Percentiles rank a stretch among this genome's conserved stretches.
These are phyloP conservation scores for Colletotrichum falcatum DNA, from an alignment of 2,329 filamentous ascomycete genomes.

Conservation along the genomic window DNA sequence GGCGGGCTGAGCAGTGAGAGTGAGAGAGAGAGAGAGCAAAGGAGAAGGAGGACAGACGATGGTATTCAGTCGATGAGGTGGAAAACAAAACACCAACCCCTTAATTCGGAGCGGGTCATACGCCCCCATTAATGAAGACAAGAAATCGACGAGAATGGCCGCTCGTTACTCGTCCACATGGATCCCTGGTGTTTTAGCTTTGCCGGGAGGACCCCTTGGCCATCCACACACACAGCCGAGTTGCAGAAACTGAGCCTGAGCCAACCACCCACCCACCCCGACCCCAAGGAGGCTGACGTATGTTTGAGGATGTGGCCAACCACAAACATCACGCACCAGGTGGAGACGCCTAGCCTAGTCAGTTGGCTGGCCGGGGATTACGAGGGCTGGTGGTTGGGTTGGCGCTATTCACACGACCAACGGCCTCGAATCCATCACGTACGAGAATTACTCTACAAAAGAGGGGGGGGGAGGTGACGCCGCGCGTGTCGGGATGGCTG, in stretches of 20 bases:
- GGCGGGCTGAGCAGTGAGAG: too few species aligned
- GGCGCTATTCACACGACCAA: too few species aligned
- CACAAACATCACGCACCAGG: constrained; percentile 16
- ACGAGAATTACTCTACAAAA: background rate
- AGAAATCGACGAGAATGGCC: constrained; percentile 10
- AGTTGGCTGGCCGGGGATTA: constrained; percentile 6
- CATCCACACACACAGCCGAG: background rate
- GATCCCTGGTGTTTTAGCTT: constrained; percentile 35
- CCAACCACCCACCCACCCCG: background rate
- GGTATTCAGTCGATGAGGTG: constrained; percentile 7
- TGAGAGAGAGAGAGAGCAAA: background rate
- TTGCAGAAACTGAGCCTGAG: background rate
- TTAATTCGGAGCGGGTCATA: constrained; percentile 31
- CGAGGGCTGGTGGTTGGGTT: background rate
- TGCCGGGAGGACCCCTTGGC: constrained; percentile 12
- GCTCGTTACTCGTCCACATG: background rate
- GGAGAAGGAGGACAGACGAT: constrained; percentile 6
- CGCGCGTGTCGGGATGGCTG: constrained; percentile 33
- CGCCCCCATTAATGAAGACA: constrained; percentile 33
- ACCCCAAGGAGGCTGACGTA: constrained; percentile 38
- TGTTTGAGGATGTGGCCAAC: constrained; percentile 34
- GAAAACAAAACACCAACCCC: constrained; percentile 26
- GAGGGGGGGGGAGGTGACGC: constrained; percentile 28
- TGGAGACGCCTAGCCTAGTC: constrained; percentile 9
- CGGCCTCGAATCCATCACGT: too few species aligned